Base-by-base conservation (phyloP, 2,329 filamentous ascomycete species). In the Colletotrichum sp. region DNA sequence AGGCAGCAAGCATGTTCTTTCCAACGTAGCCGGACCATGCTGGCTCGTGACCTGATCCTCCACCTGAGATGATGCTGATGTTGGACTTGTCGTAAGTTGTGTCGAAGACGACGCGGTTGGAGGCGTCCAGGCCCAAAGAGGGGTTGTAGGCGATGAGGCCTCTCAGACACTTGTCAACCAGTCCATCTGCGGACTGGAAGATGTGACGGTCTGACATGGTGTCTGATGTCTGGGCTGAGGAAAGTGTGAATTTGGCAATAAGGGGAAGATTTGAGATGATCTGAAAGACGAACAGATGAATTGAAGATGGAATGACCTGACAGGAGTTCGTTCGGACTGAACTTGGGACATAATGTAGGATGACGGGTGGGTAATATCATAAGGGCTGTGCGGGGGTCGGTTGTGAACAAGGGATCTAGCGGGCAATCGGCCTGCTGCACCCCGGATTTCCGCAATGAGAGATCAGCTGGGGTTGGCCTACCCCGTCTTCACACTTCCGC, bases 21-120 rank as follows among this genome's bases (percentile, higher is more conserved):
- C 92, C 92, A 3, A 93, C 92, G 79, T 93, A 93, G 70, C 92
- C 92, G 3, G 90, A 86, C 89, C 91, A 93, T 77, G 91, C 92
- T 24, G 91, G 91, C 79, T 93, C 91, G 81, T 91, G 90, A 60
- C 90, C 90, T 0, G 90, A 90, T 52, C 89, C 89, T 24, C 89
- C 89, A n/a, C 89, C 89, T 28, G 87, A 88, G 81, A 91, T 87
- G 81, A 91, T 83, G 79, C 85, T 86, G 71, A 91, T 89, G 24
- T 86, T 87, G 30, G 85, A 84, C 57, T 79, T 83, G 77, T 88
- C 82, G 73, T 88, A 83, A 10, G 82, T 80, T 1, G 87, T 87
- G 80, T 91, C 86, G 72, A 86, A 90, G 55, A 91, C 87, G 36
- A 90, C 88, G 21, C 88, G 84, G 81, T 90, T 90, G 72, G 85